Evolutionary conservation across 129 eudicot species (phyloP).

Genomic region (Sambucus nigra): DNA sequence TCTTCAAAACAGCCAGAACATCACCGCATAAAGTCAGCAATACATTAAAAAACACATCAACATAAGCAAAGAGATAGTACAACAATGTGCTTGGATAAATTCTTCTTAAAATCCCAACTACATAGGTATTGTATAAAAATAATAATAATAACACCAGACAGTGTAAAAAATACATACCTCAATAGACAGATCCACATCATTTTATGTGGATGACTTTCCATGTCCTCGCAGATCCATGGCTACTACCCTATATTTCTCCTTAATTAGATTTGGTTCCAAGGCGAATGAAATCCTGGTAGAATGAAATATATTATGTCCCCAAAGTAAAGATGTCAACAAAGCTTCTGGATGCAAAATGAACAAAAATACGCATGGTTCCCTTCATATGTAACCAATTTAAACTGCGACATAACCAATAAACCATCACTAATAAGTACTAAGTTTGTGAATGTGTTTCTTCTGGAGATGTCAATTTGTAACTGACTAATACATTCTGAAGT

Average conservation of each 20-base stretch:
- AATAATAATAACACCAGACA: neutral
- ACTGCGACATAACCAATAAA: neutral
- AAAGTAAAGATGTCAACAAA: neutral
- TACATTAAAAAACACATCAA: conserved; percentile 11
- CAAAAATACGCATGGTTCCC: neutral
- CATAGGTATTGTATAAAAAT: neutral
- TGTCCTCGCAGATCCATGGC: conserved; percentile 98
- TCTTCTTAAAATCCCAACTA: neutral
- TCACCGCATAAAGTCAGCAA: conserved; percentile 78
- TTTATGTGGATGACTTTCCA: conserved; percentile 83
- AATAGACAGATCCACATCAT: conserved; percentile 80
- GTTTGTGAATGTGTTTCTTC: neutral
- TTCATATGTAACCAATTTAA: neutral
- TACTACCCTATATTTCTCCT: conserved; percentile 84
- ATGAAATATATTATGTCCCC: conserved; percentile 2
- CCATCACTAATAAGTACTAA: neutral
- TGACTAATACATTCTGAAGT: no score
- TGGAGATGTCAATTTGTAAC: no score
- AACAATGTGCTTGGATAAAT: neutral
- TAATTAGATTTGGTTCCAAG: conserved; percentile 50
- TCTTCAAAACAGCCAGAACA: conserved; percentile 80
- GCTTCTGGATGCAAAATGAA: neutral
- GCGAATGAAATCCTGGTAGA: conserved; percentile 86
- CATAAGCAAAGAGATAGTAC: neutral
- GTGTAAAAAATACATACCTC: conserved; percentile 37